Percentiles rank a stretch among this genome's conserved stretches.
phyloP scores from a whole-genome alignment of 2,329 filamentous ascomycete species.

The Fusarium multiceps region DNA sequence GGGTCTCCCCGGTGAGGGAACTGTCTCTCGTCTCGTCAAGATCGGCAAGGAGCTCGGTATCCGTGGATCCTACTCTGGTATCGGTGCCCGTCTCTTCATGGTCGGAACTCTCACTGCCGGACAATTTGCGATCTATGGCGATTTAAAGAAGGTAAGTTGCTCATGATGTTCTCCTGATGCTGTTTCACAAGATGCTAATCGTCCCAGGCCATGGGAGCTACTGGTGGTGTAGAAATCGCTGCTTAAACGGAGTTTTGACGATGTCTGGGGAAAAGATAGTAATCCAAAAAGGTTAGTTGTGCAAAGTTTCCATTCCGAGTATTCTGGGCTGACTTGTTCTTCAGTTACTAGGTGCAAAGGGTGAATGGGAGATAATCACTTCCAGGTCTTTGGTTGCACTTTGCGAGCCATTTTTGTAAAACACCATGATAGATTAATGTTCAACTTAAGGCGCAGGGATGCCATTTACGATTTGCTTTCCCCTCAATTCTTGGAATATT shows the following conservation, averaged over 20 bases:
- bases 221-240: conserved; percentile 78
- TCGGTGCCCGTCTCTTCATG: conserved; percentile 75
- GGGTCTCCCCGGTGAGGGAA: conserved; percentile 87
- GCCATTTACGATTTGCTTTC: neutral
- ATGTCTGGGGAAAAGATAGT: conserved; percentile 7
- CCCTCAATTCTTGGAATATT: neutral
- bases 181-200: no score
- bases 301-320: neutral
- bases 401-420: conserved; percentile 11
- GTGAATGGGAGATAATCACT: neutral
- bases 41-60: conserved; percentile 88
- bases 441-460: conserved; percentile 2
- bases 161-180: neutral
- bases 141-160: conserved; percentile 47
- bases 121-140: conserved; percentile 91
- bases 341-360: neutral
- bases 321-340: neutral
- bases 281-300: neutral
- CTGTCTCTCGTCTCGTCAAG: conserved; percentile 83
- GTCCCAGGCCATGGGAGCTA: conserved; percentile 68
- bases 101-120: conserved; percentile 80
- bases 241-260: conserved; percentile 31
- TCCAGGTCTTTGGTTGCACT: neutral
- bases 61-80: conserved; percentile 81
- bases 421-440: conserved; percentile 11